Evolutionary conservation across 2,329 filamentous ascomycete species (phyloP), one percentile per base, ranked within the genome.

Genomic region (Alternaria dauci): DNA sequence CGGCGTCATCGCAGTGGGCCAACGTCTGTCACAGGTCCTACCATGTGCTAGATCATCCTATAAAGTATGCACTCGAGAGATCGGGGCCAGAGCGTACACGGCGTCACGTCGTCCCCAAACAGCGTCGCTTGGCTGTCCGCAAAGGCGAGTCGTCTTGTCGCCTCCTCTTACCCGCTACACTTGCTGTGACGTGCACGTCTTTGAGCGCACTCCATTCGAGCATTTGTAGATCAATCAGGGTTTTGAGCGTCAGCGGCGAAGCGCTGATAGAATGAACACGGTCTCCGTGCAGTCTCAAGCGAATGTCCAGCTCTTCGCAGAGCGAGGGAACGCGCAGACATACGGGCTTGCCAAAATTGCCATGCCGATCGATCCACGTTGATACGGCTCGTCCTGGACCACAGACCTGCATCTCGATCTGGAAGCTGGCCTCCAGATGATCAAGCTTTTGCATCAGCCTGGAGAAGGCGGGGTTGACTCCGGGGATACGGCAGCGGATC

Each of bases 171-270:
- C 44, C 26, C 20, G 26, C 20, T 8, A 32, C 26, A n/a, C 44
- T 47, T 26, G 44, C 28, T 18, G 44, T 20, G 26, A n/a, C 26
- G 44, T 47, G 44, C 44, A 47, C 25, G 12, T 47, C 44, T 47
- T 32, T 32, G 25, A 47, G 44, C 44, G 44, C 44, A 47, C 47
- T 51, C 47, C 32, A 51, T 51, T 51, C 32, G 32, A 51, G 47
- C 25, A 38, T 51, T 18, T 51, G 32, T 38, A 51, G 47, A 38
- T 51, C 25, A 14, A 51, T 51, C 32, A 51, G 39, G 23, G 30
- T 25, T 38, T 39, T 38, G 32, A 51, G 16, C 16, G 32, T 38
- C 25, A 51, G 34, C 18, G 47, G 47, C 25, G 32, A 51, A 28
- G 47, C 47, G 32, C 47, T 51, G 5, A 51, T 51, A 39, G 47